A percentile compares a stretch with the other conserved stretches of the same genome.
Evolutionary conservation across 2,329 filamentous ascomycete genomes (phyloP).

Genomic region (Zymoseptoria brevis): DNA sequence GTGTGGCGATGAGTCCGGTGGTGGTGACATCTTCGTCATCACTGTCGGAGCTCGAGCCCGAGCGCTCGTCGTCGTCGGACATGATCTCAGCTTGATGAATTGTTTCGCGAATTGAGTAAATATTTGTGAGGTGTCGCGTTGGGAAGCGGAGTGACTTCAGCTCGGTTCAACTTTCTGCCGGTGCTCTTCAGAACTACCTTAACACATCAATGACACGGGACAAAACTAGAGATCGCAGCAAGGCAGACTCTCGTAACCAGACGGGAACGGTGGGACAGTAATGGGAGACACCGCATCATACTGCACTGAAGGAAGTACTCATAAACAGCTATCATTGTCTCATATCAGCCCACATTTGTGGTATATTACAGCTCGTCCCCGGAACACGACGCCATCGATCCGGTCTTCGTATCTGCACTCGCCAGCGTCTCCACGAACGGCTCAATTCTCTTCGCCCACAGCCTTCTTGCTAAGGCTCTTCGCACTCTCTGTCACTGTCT

Average conservation of each 20-base stretch:
- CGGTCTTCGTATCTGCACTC: background rate
- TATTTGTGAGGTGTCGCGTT: background rate
- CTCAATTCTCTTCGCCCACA: constrained; percentile 6
- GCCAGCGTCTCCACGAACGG: background rate
- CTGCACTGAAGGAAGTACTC: no score
- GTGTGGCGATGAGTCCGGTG: constrained; percentile 58
- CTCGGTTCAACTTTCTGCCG: background rate
- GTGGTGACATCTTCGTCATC: constrained; percentile 21
- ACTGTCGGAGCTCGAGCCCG: constrained; percentile 13
- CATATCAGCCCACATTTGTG: background rate
- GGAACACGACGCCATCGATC: background rate
- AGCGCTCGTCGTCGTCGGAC: constrained; percentile 20
- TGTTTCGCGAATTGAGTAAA: background rate
- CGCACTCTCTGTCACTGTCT: constrained; percentile 13
- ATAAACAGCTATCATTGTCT: background rate
- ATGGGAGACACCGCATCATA: no score
- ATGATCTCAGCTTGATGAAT: constrained; percentile 7
- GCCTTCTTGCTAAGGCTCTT: constrained; percentile 15
- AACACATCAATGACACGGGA: no score
- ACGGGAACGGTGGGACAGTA: no score
- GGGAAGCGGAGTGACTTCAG: background rate
- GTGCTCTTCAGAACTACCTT: no score
- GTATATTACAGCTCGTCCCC: background rate
- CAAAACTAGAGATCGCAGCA: no score
- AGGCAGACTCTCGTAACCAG: no score